Percentiles rank a stretch among this genome's conserved stretches.
Evolutionary conservation across 73 alveolate genomes (phyloP).

Genomic region (Effrenium voratum): DNA sequence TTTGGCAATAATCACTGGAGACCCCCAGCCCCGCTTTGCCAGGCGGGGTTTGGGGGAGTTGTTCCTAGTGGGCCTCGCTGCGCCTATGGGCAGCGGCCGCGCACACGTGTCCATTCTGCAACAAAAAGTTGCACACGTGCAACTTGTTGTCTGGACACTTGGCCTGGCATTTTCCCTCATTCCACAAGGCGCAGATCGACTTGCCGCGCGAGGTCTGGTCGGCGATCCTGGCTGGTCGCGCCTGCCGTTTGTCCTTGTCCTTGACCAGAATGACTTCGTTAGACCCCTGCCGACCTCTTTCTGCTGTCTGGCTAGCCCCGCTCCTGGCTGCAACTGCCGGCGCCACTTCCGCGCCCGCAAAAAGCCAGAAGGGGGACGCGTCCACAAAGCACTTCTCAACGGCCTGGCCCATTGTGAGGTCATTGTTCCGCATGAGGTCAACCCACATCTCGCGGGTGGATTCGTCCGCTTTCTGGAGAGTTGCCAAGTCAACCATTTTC

Average conservation of each 20-base stretch:
- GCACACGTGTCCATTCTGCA: neutral
- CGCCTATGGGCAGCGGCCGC: constrained; percentile 1
- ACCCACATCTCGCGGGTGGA: constrained; percentile 9
- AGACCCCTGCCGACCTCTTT: neutral
- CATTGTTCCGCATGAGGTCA: neutral
- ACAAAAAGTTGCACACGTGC: constrained; percentile 5
- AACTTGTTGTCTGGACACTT: neutral
- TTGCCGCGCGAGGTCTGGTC: neutral
- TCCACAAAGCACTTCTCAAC: neutral
- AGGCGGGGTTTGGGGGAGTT: neutral
- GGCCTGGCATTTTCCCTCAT: neutral
- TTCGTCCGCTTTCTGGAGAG: neutral
- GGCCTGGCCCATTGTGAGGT: neutral
- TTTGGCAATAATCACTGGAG: neutral
- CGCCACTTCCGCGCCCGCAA: constrained; percentile 12
- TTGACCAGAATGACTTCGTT: neutral
- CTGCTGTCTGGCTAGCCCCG: neutral
- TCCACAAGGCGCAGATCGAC: neutral
- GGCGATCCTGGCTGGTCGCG: neutral
- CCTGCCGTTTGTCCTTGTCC: neutral
- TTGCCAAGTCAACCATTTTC: neutral
- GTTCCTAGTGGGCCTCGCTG: neutral
- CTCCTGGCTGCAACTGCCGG: neutral
- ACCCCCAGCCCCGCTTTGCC: neutral
- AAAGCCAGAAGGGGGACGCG: neutral